phyloP scores from a whole-genome alignment of 2,329 filamentous ascomycete genomes.

The Thermoascus crustaceus region DNA sequence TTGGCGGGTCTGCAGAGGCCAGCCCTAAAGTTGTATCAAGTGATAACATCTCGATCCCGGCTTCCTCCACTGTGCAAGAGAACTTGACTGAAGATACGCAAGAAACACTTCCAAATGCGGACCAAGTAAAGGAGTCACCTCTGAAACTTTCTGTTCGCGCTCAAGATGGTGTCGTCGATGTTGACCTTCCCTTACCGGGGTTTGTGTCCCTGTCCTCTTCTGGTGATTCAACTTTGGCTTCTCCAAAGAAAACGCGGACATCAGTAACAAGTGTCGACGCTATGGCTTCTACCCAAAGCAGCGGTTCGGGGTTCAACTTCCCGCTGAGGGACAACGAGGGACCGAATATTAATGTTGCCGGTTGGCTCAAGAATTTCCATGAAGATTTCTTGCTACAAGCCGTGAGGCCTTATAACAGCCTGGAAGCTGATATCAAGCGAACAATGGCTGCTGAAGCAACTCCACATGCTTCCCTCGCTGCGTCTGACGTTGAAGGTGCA shows the following conservation, averaged over 20 bases:
- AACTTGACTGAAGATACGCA: conserved; percentile 17
- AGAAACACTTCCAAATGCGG: conserved; percentile 19
- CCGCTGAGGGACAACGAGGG: conserved; percentile 32
- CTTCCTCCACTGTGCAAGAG: conserved; percentile 14
- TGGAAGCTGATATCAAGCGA: conserved; percentile 48
- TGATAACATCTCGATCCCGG: conserved; percentile 30
- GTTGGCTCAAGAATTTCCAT: conserved; percentile 50
- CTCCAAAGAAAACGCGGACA: conserved; percentile 35
- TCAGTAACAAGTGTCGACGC: conserved; percentile 47
- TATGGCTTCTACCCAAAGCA: conserved; percentile 37
- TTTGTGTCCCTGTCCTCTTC: conserved; percentile 41
- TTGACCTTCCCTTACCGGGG: conserved; percentile 49
- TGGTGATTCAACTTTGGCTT: conserved; percentile 37
- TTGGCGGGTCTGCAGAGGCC: conserved; percentile 8
- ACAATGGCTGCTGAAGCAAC: conserved; percentile 50
- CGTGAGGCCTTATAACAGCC: conserved; percentile 44
- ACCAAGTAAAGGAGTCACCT: conserved; percentile 35
- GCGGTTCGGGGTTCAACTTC: conserved; percentile 27
- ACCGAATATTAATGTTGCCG: conserved; percentile 48
- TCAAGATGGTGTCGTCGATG: conserved; percentile 53
- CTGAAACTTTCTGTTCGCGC: conserved; percentile 49
- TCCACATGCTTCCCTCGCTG: conserved; percentile 26
- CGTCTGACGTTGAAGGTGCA: conserved; percentile 22
- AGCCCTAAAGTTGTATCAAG: conserved; percentile 16
- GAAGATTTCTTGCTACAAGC: conserved; percentile 54